A percentile compares a stretch with the other conserved stretches of the same genome.
Conservation (phyloP, 345 rosid genomes). For the Eucalyptus virginea region DNA sequence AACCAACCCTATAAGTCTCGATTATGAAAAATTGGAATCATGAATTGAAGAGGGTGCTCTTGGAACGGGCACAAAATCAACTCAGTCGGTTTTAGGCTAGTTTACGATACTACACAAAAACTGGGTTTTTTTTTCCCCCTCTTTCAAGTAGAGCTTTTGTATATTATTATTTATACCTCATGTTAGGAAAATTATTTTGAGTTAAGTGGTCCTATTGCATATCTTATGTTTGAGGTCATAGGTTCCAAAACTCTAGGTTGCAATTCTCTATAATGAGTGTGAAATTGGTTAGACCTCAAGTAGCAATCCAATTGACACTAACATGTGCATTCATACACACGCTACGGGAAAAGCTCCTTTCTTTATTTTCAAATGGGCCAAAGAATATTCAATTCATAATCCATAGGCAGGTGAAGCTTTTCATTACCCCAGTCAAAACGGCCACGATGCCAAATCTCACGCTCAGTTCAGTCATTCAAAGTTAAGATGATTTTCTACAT, state of each 20-base stretch:
- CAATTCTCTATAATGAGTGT: background rate
- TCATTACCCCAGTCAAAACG: background rate
- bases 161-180: background rate
- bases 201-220: background rate
- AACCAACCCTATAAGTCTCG: background rate
- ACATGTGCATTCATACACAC: background rate
- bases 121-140: background rate
- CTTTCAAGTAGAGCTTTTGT: background rate
- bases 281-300: background rate
- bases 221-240: background rate
- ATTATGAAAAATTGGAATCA: background rate
- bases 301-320: background rate
- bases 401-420: background rate
- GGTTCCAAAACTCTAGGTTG: background rate
- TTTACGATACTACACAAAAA: background rate
- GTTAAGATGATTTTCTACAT: background rate
- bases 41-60: background rate
- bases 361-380: background rate
- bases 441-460: background rate
- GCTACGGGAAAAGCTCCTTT: background rate
- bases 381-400: no score
- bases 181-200: background rate
- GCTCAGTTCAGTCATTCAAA: background rate
- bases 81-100: background rate
- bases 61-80: background rate